Conservation (phyloP, 345 rosid genomes). For the Anastatica hierochuntica region DNA sequence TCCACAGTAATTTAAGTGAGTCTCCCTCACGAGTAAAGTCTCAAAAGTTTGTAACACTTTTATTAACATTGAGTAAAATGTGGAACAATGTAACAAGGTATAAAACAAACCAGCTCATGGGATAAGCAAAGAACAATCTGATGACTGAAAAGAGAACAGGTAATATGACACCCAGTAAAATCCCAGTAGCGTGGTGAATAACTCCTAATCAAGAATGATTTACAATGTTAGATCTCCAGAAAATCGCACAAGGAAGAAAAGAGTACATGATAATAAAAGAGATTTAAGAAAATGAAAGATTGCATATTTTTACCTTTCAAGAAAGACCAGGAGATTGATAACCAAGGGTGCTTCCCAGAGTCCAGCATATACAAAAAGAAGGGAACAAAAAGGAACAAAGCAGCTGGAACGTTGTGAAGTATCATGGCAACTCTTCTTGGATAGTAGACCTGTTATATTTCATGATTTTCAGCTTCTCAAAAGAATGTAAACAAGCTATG, state of each 20-base stretch:
- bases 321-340: conserved; percentile 48
- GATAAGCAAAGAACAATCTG: conserved; percentile 57
- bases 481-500: neutral
- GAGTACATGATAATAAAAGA: neutral
- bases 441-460: conserved; percentile 60
- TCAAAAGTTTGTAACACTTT: neutral
- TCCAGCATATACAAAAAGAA: conserved; percentile 43
- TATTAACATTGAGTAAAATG: neutral
- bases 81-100: neutral
- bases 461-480: conserved; percentile 3
- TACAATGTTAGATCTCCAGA: conserved; percentile 5
- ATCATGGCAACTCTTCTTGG: conserved; percentile 58
- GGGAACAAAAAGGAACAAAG: conserved; percentile 54
- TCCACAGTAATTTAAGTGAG: conserved; percentile 1
- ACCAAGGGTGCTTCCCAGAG: conserved; percentile 33
- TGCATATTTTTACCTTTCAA: conserved; percentile 48
- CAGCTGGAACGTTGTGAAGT: conserved; percentile 64
- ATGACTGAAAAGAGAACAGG: conserved; percentile 63
- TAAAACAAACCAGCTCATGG: conserved; percentile 76
- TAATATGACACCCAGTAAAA: conserved; percentile 54
- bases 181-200: conserved; percentile 55
- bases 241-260: neutral
- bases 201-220: conserved; percentile 44
- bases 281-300: neutral
- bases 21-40: neutral